Evolutionary conservation across 2,329 filamentous ascomycete genomes (phyloP), one percentile per base, ranked within the genome.

Genomic region (Exophiala lecanii-corni): DNA sequence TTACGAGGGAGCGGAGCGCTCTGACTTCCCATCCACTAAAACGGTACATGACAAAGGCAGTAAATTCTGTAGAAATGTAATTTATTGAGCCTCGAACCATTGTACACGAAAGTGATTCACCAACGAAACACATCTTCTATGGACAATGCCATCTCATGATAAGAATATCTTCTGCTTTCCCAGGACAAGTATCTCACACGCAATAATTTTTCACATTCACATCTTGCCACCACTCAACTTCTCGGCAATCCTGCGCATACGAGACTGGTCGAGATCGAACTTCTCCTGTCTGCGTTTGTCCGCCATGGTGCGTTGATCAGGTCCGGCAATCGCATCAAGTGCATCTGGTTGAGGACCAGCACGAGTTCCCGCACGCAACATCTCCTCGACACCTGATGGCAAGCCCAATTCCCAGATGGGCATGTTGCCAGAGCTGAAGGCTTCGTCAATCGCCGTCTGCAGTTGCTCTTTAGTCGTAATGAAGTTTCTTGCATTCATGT

Each of bases 401-500:
- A 71, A 72, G 13, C 59, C 51, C 12, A 68, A 67, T 54, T 65
- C 71, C 75, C 76, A 79, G 42, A 79, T 64, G 33, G 62, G 59
- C 36, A 65, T 66, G n/a, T 55, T 78, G 12, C 79, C 75, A 26
- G 23, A 7, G 12, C 23, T 26, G 67, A 96, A 98, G n/a, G 83
- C 73, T 50, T 74, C 68, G 16, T 94, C 84, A 43, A 96, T 82
- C 53, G 81, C 76, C 12, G 72, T 71, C 55, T 85, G 76, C 23
- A 98, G 76, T 62, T 94, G 83, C 38, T 75, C 69, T 62, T 94
- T 89, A 17, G 76, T 82, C 13, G 88, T 82, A 60, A 98, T 96
- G 68, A 97, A 98, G 28, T 79, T 72, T 18, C 84, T 78, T 4
- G 92, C 89, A 56, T 89, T 85, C 69, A 92, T 85, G 68, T 98